Percentiles rank a stretch among this genome's conserved stretches.
phyloP scores from a whole-genome alignment of 371 early-diverging fungal genomes.

The Fennellomyces sp. region DNA sequence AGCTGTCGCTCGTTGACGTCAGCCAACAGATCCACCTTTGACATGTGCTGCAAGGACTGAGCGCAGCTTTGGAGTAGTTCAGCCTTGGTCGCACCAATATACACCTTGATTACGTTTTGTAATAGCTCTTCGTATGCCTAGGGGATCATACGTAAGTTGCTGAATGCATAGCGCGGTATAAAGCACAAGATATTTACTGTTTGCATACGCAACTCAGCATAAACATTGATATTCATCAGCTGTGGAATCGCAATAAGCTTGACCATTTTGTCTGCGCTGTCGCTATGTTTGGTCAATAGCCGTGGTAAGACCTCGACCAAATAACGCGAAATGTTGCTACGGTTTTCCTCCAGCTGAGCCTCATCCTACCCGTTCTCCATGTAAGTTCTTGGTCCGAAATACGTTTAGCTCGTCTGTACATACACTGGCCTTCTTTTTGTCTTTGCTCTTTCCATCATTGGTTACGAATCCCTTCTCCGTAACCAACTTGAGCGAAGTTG shows the following conservation, averaged over 20 bases:
- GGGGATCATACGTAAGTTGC: not conserved
- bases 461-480: constrained; percentile 34
- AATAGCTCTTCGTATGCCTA: constrained; percentile 64
- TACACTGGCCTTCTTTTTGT: constrained; percentile 22
- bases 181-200: constrained; percentile 36
- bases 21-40: constrained; percentile 33
- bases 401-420: no score
- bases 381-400: not conserved
- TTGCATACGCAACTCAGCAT: constrained; percentile 67
- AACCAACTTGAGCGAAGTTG: constrained; percentile 43
- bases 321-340: constrained; percentile 56
- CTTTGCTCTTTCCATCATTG: constrained; percentile 14
- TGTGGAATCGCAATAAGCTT: constrained; percentile 62
- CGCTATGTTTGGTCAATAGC: constrained; percentile 69
- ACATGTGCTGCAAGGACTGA: constrained; percentile 46
- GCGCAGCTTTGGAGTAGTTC: constrained; percentile 37
- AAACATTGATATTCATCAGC: constrained; percentile 62
- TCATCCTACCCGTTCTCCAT: constrained; percentile 21
- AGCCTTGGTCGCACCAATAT: constrained; percentile 50
- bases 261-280: constrained; percentile 52
- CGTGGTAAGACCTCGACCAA: constrained; percentile 60
- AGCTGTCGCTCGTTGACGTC: constrained; percentile 39
- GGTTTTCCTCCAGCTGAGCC: constrained; percentile 21
- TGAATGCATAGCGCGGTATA: not conserved
- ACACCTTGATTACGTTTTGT: constrained; percentile 60